Percentiles rank a stretch among this genome's conserved stretches.
Evolutionary conservation across 257 asterid genomes (phyloP).

Genomic region (Nicotiana attenuata): DNA sequence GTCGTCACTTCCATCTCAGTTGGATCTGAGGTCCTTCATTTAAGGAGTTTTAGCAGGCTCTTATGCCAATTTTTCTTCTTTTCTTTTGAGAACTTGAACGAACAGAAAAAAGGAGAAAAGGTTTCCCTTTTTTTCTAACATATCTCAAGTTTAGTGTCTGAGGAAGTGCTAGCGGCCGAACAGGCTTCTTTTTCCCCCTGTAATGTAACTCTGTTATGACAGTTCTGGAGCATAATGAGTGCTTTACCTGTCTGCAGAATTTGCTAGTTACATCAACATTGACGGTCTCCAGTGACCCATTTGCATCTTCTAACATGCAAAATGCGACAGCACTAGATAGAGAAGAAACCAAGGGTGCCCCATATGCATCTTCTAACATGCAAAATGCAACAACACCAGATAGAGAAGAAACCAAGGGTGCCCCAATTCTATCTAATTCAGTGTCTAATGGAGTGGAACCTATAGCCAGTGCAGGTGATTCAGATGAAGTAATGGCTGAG

Average conservation of each 20-base stretch:
- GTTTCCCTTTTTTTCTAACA: too few relatives aligned
- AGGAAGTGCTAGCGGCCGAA: neutral
- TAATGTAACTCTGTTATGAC: neutral
- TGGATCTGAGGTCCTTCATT: neutral
- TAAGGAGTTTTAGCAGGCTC: neutral
- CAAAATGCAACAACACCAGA: constrained; percentile 38
- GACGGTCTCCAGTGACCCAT: constrained; percentile 40
- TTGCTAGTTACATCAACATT: constrained; percentile 69
- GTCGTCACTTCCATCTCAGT: neutral
- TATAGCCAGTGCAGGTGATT: constrained; percentile 30
- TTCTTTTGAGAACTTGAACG: neutral
- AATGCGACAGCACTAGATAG: constrained; percentile 35
- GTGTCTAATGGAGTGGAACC: constrained; percentile 55
- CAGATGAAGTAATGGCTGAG: constrained; percentile 80
- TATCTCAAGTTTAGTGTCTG: neutral
- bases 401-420: constrained; percentile 23
- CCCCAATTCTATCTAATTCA: constrained; percentile 18
- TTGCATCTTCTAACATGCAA: constrained; percentile 27
- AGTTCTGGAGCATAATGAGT: constrained; percentile 9
- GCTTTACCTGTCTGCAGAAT: constrained; percentile 43
- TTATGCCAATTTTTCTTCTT: neutral
- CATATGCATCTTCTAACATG: constrained; percentile 19
- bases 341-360: constrained; percentile 23
- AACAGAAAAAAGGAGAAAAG: neutral
- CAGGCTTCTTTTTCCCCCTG: neutral